Evolutionary conservation across 73 alveolate species (phyloP).

Genomic region (Paramecium primaurelia): DNA sequence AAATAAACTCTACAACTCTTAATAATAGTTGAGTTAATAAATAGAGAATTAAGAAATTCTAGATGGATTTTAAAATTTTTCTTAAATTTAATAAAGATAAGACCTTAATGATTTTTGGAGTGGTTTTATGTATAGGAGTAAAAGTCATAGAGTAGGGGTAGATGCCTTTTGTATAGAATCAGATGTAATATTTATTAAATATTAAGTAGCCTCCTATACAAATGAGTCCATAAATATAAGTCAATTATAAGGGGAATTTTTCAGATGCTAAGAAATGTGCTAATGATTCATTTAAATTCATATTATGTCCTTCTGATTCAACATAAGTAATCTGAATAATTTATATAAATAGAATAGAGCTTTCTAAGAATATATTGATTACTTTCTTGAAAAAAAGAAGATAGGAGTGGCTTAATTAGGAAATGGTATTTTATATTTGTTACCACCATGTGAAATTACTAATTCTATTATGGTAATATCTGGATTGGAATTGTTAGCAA

Average conservation of each 20-base stretch:
- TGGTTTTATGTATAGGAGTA: conserved; percentile 63
- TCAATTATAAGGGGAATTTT: neutral
- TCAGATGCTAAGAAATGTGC: neutral
- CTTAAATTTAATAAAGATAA: neutral
- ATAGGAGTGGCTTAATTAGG: neutral
- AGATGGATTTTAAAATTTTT: neutral
- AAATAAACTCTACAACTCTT: neutral
- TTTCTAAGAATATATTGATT: conserved; percentile 8
- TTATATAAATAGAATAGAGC: neutral
- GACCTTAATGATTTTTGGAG: conserved; percentile 50
- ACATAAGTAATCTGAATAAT: neutral
- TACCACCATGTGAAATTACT: neutral
- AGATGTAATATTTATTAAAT: neutral
- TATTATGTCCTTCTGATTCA: neutral
- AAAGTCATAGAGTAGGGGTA: conserved; percentile 58
- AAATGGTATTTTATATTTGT: neutral
- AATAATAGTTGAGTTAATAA: neutral
- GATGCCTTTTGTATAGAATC: neutral
- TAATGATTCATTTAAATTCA: neutral
- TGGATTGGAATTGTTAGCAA: neutral
- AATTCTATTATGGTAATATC: neutral
- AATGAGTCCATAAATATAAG: neutral
- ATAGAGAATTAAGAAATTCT: neutral
- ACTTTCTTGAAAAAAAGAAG: neutral
- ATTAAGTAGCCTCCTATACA: neutral